phyloP scores from a whole-genome alignment of 495 filamentous ascomycete species.

The Aspergillus egyptiacus region DNA sequence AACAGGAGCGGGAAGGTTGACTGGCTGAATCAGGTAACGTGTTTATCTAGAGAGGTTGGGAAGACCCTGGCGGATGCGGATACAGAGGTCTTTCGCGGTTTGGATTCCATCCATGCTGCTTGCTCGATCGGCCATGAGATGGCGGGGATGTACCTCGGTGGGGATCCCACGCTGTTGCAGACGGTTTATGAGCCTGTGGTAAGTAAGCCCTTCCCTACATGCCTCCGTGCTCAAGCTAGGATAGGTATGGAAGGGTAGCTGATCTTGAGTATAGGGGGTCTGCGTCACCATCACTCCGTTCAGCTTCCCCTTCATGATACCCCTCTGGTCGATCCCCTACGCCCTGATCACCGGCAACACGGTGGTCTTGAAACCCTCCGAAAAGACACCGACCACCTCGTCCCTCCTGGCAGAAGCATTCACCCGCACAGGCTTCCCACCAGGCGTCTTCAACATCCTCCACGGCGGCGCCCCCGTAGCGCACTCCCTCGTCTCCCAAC shows the following conservation, averaged over 20 bases:
- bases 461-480: slow-evolving; percentile 19
- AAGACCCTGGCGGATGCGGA: slow-evolving; percentile 28
- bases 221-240: too few species aligned
- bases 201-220: neutral
- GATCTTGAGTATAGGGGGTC: slow-evolving; percentile 17
- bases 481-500: slow-evolving; percentile 20
- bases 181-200: slow-evolving; percentile 26
- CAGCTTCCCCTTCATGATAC: slow-evolving; percentile 28
- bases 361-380: slow-evolving; percentile 23
- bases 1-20: too few species aligned
- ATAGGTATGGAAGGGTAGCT: neutral
- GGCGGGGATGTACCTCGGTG: slow-evolving; percentile 24
- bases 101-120: slow-evolving; percentile 26
- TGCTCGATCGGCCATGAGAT: slow-evolving; percentile 27
- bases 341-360: slow-evolving; percentile 24
- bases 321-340: slow-evolving; percentile 19
- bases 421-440: slow-evolving; percentile 19
- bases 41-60: slow-evolving; percentile 21
- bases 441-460: slow-evolving; percentile 27
- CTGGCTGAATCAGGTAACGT: slow-evolving; percentile 2
- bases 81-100: slow-evolving; percentile 21
- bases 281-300: slow-evolving; percentile 26
- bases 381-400: slow-evolving; percentile 19
- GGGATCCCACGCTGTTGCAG: slow-evolving; percentile 21
- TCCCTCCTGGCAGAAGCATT: slow-evolving; percentile 21